Evolutionary conservation across 441 rosid genomes (phyloP).

Genomic region (Viola pubescens): DNA sequence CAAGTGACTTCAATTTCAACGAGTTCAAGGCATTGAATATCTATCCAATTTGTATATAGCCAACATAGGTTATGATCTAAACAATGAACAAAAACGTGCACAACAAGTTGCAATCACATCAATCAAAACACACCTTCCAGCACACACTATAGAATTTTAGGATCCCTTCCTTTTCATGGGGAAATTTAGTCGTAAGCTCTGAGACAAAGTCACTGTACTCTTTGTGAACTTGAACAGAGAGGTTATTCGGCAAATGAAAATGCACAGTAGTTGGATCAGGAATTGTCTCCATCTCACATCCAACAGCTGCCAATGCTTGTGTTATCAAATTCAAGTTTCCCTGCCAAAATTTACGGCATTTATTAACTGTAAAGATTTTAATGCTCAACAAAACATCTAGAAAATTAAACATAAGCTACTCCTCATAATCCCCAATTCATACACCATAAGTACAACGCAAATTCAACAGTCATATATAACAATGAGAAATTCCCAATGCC

Average conservation of each 20-base stretch:
- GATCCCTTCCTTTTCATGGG: conserved; percentile 83
- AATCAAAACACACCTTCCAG: conserved; percentile 68
- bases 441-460: neutral
- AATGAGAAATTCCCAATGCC: neutral
- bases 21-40: conserved; percentile 87
- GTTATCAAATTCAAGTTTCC: conserved; percentile 92
- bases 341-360: conserved; percentile 35
- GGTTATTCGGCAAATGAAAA: conserved; percentile 79
- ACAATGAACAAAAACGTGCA: conserved; percentile 5
- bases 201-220: conserved; percentile 55
- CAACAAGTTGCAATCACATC: conserved; percentile 19
- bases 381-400: neutral
- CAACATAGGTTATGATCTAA: conserved; percentile 18
- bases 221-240: conserved; percentile 70
- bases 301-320: conserved; percentile 81
- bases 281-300: conserved; percentile 79
- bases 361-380: conserved; percentile 1
- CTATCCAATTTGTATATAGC: conserved; percentile 30
- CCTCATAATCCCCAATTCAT: neutral
- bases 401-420: neutral
- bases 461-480: neutral
- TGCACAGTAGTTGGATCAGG: conserved; percentile 94
- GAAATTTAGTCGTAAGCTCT: conserved; percentile 64
- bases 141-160: conserved; percentile 69
- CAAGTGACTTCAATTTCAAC: conserved; percentile 81